phyloP scores from a whole-genome alignment of 805 yeast genomes.

The Ogataea nonfermentans region DNA sequence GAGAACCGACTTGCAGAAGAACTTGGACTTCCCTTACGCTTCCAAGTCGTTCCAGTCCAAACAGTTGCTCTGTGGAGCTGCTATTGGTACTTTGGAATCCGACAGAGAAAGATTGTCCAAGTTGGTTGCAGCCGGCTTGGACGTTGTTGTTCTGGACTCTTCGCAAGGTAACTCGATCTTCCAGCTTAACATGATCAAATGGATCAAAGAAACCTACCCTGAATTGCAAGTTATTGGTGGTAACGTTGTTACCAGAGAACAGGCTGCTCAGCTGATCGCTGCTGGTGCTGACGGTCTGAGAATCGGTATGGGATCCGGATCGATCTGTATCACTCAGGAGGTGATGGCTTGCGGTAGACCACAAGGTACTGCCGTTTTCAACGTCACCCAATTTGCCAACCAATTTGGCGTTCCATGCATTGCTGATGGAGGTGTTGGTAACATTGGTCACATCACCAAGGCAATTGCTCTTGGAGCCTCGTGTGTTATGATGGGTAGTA shows the following conservation, averaged over 20 bases:
- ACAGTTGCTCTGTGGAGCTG: conserved; percentile 98
- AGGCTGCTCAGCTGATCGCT: conserved; percentile 90
- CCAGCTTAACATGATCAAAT: conserved; percentile 91
- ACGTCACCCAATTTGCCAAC: conserved; percentile 90
- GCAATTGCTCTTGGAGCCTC: conserved; percentile 97
- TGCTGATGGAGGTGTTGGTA: conserved; percentile 99
- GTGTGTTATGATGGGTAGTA: conserved; percentile 98
- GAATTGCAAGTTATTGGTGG: conserved; percentile 91
- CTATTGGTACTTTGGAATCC: conserved; percentile 89
- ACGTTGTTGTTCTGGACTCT: conserved; percentile 92
- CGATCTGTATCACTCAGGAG: conserved; percentile 98
- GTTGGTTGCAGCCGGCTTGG: conserved; percentile 94
- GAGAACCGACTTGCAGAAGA: conserved; percentile 95
- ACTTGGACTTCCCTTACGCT: conserved; percentile 89
- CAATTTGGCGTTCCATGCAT: conserved; percentile 97
- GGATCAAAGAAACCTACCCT: conserved; percentile 81
- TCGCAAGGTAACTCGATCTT: conserved; percentile 96
- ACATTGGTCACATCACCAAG: conserved; percentile 97
- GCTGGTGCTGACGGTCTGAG: conserved; percentile 98
- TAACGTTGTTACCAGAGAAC: conserved; percentile 98
- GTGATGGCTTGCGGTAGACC: conserved; percentile 99
- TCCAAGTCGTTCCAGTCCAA: conserved; percentile 90
- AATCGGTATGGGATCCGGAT: conserved; percentile 99
- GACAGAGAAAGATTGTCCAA: conserved; percentile 81
- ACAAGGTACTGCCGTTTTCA: conserved; percentile 98